Evolutionary conservation across 2,329 filamentous ascomycete species (phyloP).

Genomic region (Nemania sp.): DNA sequence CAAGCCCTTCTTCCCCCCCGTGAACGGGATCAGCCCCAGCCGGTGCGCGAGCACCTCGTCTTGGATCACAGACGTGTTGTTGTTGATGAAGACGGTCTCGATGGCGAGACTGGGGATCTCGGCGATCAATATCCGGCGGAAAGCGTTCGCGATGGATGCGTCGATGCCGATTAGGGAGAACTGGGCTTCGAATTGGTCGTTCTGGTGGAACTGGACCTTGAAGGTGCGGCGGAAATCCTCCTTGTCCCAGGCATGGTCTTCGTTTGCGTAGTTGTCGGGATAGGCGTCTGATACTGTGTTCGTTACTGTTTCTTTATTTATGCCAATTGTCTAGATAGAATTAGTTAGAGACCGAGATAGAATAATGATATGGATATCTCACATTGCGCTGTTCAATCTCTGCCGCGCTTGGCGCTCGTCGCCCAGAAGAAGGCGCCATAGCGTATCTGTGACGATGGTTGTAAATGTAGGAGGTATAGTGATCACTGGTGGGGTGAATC

Average conservation of each 20-base stretch:
- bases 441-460: slow-evolving; percentile 18
- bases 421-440: slow-evolving; percentile 39
- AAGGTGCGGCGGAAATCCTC: slow-evolving; percentile 72
- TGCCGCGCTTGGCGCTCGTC: slow-evolving; percentile 29
- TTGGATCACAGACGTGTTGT: slow-evolving; percentile 97
- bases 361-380: slow-evolving; percentile 4
- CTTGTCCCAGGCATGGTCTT: slow-evolving; percentile 80
- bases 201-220: slow-evolving; percentile 80
- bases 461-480: slow-evolving; percentile 17
- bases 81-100: slow-evolving; percentile 88
- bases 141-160: slow-evolving; percentile 92
- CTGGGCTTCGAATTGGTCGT: slow-evolving; percentile 73
- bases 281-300: slow-evolving; percentile 90
- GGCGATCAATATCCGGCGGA: slow-evolving; percentile 91
- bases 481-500: slow-evolving; percentile 33
- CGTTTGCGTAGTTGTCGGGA: slow-evolving; percentile 86
- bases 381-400: slow-evolving; percentile 39
- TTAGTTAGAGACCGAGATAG: slow-evolving; percentile 22
- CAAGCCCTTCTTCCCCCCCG: slow-evolving; percentile 75
- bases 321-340: slow-evolving; percentile 69
- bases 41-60: slow-evolving; percentile 94
- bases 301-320: slow-evolving; percentile 88
- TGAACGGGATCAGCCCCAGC: slow-evolving; percentile 87
- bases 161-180: slow-evolving; percentile 94
- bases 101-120: slow-evolving; percentile 95